These are phyloP conservation scores for Colletotrichum phormii DNA, from an alignment of 2,329 filamentous ascomycete genomes.

Conservation along the genomic window DNA sequence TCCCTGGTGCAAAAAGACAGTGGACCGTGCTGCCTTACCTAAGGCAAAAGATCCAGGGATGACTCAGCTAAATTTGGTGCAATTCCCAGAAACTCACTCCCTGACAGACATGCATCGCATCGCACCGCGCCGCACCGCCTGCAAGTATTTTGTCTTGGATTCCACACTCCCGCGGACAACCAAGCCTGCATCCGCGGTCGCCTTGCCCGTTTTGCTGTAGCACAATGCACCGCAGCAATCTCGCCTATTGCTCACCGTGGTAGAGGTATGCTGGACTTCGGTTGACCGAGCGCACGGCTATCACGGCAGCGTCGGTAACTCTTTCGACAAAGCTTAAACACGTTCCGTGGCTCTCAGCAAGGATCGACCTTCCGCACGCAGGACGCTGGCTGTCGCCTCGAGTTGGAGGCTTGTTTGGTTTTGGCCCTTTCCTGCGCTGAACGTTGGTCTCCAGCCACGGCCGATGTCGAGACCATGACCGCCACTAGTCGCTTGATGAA, in stretches of 20 bases:
- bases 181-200: not conserved
- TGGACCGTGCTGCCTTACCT: not conserved
- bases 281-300: slow-evolving; percentile 26
- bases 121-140: not conserved
- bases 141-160: not conserved
- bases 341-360: not conserved
- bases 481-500: not conserved
- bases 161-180: no score
- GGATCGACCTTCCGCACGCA: not conserved
- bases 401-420: not conserved
- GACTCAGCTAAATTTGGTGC: slow-evolving; percentile 21
- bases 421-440: not conserved
- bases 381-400: not conserved
- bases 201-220: slow-evolving; percentile 22
- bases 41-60: not conserved
- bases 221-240: not conserved
- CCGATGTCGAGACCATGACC: not conserved
- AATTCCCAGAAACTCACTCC: not conserved
- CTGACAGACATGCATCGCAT: slow-evolving; percentile 9
- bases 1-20: not conserved
- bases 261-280: not conserved
- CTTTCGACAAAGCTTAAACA: not conserved
- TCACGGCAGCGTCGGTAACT: not conserved
- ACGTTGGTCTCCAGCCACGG: not conserved
- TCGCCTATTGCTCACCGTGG: not conserved